Conservation (phyloP, 345 rosid genomes). For the Salix brachista region DNA sequence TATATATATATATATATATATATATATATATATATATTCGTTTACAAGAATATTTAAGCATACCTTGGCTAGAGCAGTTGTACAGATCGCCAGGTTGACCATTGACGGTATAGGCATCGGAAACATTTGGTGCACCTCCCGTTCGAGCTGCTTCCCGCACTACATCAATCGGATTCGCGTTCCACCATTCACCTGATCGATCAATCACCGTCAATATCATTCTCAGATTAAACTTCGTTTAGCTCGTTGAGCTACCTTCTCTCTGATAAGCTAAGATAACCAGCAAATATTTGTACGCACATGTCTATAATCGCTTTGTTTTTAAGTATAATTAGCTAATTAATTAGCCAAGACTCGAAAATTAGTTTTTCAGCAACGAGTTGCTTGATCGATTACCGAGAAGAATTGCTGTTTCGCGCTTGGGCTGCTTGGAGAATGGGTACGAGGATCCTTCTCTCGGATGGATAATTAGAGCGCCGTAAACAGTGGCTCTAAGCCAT, state of each 20-base stretch:
- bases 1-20: no score
- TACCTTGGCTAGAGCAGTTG: constrained; percentile 23
- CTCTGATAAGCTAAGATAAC: no score
- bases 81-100: constrained; percentile 37
- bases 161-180: constrained; percentile 22
- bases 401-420: constrained; percentile 54
- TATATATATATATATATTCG: no score
- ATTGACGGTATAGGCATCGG: constrained; percentile 30
- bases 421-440: constrained; percentile 74
- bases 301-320: background rate
- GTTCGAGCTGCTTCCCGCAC: constrained; percentile 14
- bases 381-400: constrained; percentile 47
- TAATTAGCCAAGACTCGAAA: background rate
- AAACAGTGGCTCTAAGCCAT: constrained; percentile 94
- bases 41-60: background rate
- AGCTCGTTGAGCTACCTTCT: background rate
- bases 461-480: constrained; percentile 69
- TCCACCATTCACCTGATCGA: constrained; percentile 25
- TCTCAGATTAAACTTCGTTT: background rate
- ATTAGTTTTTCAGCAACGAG: background rate
- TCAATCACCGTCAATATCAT: background rate
- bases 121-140: constrained; percentile 25
- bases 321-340: background rate
- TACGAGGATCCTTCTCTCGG: constrained; percentile 60
- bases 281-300: no score